Evolutionary conservation across 2,329 filamentous ascomycete genomes (phyloP).

Genomic region (Fusarium marasasianum): DNA sequence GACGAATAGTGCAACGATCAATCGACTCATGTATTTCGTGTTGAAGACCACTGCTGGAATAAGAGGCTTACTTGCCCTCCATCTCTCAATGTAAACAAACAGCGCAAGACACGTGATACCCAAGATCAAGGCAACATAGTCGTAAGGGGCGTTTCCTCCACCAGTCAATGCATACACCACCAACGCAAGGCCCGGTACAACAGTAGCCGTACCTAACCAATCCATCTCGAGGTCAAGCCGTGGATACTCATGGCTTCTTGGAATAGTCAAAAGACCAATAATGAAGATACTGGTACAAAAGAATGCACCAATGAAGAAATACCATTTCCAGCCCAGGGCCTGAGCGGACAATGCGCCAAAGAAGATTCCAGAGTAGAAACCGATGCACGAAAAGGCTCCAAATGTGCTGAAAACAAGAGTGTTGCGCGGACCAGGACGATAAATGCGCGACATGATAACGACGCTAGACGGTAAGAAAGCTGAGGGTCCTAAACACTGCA

Average conservation of each 20-base stretch:
- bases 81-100: conserved; percentile 77
- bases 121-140: conserved; percentile 69
- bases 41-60: conserved; percentile 76
- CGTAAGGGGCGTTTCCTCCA: conserved; percentile 71
- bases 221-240: conserved; percentile 65
- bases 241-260: conserved; percentile 44
- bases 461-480: conserved; percentile 75
- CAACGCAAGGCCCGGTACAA: conserved; percentile 72
- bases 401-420: conserved; percentile 72
- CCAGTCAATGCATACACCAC: conserved; percentile 81
- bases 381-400: conserved; percentile 65
- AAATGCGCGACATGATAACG: conserved; percentile 74
- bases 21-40: conserved; percentile 73
- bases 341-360: conserved; percentile 71
- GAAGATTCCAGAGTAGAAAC: conserved; percentile 74
- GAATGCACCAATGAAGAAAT: conserved; percentile 71
- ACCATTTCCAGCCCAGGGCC: conserved; percentile 72
- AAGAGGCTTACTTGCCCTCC: conserved; percentile 73
- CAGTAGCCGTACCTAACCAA: conserved; percentile 69
- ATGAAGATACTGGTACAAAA: conserved; percentile 54
- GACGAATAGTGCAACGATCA: conserved; percentile 70
- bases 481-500: conserved; percentile 77
- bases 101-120: conserved; percentile 68
- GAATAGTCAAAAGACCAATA: conserved; percentile 56
- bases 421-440: conserved; percentile 76